Evolutionary conservation across 2,329 filamentous ascomycete genomes (phyloP), one percentile per base, ranked within the genome.

Genomic region (Fusarium nygamai): DNA sequence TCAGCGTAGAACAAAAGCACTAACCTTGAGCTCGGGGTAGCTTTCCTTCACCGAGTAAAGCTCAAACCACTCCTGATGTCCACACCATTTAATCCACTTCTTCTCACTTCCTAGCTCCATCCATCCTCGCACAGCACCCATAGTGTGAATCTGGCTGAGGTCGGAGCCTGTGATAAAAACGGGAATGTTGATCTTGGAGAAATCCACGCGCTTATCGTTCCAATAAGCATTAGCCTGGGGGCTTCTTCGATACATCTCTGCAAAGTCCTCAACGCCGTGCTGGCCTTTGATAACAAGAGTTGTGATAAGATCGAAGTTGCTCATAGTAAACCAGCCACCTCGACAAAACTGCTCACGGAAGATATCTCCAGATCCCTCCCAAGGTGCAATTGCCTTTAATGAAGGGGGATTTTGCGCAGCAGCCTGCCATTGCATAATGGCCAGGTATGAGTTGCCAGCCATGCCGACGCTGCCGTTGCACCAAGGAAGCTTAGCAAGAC

Each of bases 401-500:
- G 68, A 72, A 27, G 72, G 72, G 17, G 72, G 72, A 1, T 73
- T 73, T 11, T 73, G 64, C 0, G 72, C 68, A 16, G 72, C 72
- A 27, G 64, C 61, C 3, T 70, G 67, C 72, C 72, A 79, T 46
- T 79, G 77, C 33, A 71, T 69, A 0, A 79, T 79, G 1, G 78
- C 78, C 6, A 79, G 29, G 0, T 72, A 78, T 4, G 80, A 81
- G 58, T 81, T 82, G 0, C 81, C 81, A 7, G 78, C 78, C 74
- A 82, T 78, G 3, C 79, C 81, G 4, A 80, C 70, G 10, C 71
- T 82, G 9, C 80, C 81, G 19, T 79, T 80, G 27, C 78, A 80
- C 81, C 80, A 82, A 3, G 67, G 50, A 43, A 81, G 61, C 59
- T 77, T 77, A 6, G 81, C 74, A 1, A 81, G 63, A 5, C 73